Conservation (phyloP, 116 monocot genomes). For the Posidonia oceanica region DNA sequence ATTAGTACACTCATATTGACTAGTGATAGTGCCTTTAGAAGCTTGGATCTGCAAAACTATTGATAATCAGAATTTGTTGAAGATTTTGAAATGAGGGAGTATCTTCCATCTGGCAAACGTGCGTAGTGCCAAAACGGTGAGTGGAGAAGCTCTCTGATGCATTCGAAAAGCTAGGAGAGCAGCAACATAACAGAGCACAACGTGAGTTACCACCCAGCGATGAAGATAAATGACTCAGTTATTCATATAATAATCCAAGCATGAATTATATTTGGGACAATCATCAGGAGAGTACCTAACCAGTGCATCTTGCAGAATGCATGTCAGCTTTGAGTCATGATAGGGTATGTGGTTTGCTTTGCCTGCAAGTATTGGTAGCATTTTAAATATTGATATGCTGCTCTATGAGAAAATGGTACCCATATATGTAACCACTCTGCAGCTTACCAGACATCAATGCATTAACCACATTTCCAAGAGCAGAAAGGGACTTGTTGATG, state of each 20-base stretch:
- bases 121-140: constrained; percentile 81
- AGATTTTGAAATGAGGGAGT: neutral
- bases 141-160: constrained; percentile 72
- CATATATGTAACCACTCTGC: neutral
- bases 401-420: neutral
- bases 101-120: constrained; percentile 7
- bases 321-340: constrained; percentile 78
- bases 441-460: constrained; percentile 60
- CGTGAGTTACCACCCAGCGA: constrained; percentile 74
- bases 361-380: constrained; percentile 19
- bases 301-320: constrained; percentile 88
- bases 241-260: neutral
- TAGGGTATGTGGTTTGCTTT: constrained; percentile 69
- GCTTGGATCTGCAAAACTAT: constrained; percentile 55
- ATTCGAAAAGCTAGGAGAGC: constrained; percentile 71
- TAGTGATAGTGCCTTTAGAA: constrained; percentile 36
- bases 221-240: neutral
- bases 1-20: neutral
- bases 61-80: neutral
- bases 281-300: constrained; percentile 15
- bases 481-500: constrained; percentile 83
- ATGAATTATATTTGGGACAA: no score
- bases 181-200: constrained; percentile 73
- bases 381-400: neutral
- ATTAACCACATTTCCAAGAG: constrained; percentile 87